Percentiles rank a stretch among this genome's conserved stretches.
Evolutionary conservation across 208 protist species (phyloP).

Genomic region (Histomonas meleagridis): DNA sequence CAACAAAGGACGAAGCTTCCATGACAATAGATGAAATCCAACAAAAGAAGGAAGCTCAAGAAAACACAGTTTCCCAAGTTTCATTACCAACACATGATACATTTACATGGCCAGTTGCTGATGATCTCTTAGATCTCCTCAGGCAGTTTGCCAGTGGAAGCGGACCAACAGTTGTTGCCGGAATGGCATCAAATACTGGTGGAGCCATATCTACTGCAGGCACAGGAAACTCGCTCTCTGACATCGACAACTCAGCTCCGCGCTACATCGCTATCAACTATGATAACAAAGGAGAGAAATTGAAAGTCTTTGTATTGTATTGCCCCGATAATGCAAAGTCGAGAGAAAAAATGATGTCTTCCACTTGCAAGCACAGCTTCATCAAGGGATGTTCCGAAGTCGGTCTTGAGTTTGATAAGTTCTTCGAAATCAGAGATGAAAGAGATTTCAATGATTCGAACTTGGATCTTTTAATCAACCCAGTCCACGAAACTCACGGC

Average conservation of each 20-base stretch:
- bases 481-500: background rate
- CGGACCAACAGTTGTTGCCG: background rate
- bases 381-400: background rate
- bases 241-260: background rate
- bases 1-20: background rate
- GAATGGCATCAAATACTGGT: background rate
- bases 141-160: background rate
- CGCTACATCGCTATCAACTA: background rate
- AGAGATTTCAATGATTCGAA: background rate
- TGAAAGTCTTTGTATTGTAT: background rate
- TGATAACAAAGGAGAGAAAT: background rate
- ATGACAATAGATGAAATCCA: background rate
- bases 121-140: background rate
- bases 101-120: background rate
- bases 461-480: background rate
- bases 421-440: conserved; percentile 6
- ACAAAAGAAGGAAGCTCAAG: background rate
- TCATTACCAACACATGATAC: background rate
- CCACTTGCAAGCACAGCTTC: background rate
- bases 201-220: background rate
- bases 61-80: background rate
- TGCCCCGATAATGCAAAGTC: conserved; percentile 16
- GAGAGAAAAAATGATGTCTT: conserved; percentile 29
- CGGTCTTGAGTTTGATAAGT: background rate
- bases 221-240: background rate